These are phyloP conservation scores for Salix viminalis DNA, from an alignment of 345 rosid species.

Conservation along the genomic window DNA sequence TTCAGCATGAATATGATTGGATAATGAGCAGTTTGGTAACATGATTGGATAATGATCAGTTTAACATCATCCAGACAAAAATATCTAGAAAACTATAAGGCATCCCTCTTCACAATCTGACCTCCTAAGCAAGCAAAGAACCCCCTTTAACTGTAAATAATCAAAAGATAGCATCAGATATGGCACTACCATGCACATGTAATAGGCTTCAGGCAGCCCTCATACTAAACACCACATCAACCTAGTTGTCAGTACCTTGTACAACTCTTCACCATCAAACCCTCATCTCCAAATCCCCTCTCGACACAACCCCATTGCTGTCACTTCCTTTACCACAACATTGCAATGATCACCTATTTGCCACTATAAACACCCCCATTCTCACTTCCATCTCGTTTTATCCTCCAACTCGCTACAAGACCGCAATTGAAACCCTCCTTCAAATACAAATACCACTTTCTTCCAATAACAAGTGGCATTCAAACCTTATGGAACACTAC, in stretches of 20 bases:
- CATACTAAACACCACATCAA: not conserved
- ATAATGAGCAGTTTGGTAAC: too few relatives aligned
- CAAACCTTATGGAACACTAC: not conserved
- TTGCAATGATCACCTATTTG: not conserved
- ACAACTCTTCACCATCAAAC: not conserved
- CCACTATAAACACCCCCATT: not conserved
- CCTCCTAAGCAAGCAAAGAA: not conserved
- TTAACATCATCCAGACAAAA: not conserved
- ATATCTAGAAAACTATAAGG: not conserved
- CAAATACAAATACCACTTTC: not conserved
- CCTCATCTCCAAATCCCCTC: not conserved
- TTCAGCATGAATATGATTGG: not conserved
- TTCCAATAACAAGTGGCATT: not conserved
- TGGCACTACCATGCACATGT: not conserved
- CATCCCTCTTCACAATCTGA: not conserved
- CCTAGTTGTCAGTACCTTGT: not conserved
- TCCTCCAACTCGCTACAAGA: not conserved
- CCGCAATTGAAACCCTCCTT: not conserved
- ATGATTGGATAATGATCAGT: not conserved
- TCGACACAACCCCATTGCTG: too few relatives aligned
- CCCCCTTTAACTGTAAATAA: not conserved
- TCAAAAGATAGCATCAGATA: not conserved
- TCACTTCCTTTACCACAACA: not conserved
- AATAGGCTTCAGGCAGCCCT: not conserved
- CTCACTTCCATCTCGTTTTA: not conserved